Conservation (phyloP, 306 rosid genomes). For the Sechiopsis laciniata region DNA sequence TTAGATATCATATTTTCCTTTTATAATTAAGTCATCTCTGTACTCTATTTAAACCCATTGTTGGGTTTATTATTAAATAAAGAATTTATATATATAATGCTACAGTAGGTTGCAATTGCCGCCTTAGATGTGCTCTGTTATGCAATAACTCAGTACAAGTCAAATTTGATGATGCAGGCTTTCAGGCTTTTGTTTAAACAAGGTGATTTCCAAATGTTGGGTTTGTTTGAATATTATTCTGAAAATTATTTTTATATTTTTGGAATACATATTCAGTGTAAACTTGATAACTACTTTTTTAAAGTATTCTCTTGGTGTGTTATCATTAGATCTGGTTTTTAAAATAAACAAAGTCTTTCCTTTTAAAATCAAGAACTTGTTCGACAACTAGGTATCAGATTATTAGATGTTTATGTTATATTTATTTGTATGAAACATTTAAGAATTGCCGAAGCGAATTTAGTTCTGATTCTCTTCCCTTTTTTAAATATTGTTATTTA, state of each 20-base stretch:
- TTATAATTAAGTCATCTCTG: no score
- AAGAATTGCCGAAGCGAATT: background rate
- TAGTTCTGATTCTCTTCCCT: no score
- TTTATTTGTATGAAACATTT: background rate
- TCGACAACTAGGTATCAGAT: background rate
- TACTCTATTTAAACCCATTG: no score
- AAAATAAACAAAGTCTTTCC: background rate
- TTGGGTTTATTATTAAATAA: no score
- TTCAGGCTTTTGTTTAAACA: background rate
- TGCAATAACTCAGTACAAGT: background rate
- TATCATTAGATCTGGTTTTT: background rate
- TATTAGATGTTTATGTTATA: no score
- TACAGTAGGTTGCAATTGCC: background rate
- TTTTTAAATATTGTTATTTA: no score
- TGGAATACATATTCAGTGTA: background rate
- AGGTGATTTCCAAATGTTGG: background rate
- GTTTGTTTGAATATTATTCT: slow-evolving; percentile 3
- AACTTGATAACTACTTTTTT: background rate
- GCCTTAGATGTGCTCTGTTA: slow-evolving; percentile 8
- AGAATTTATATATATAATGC: no score
- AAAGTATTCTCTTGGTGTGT: background rate
- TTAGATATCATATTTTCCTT: no score
- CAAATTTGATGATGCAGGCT: slow-evolving; percentile 5
- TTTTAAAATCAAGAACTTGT: background rate
- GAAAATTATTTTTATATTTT: background rate